These are phyloP conservation scores for Wallemia hederae DNA, from an alignment of 1,284 basidiomycete genomes.

Conservation along the genomic window DNA sequence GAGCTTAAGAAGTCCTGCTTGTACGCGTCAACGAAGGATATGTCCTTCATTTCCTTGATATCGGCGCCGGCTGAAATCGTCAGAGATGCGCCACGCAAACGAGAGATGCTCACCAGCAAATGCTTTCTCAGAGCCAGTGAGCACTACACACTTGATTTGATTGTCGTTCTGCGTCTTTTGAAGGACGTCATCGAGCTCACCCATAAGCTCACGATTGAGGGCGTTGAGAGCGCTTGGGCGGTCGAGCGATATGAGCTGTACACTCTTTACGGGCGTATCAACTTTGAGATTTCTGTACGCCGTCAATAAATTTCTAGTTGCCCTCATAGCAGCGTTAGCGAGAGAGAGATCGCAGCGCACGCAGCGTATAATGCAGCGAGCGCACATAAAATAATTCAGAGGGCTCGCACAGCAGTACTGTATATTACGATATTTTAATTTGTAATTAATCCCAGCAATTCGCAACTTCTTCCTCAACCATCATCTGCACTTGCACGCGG, in stretches of 20 bases:
- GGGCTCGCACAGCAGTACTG: too few species aligned
- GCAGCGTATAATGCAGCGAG: too few species aligned
- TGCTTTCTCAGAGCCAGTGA: constrained; percentile 76
- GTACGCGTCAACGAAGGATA: constrained; percentile 62
- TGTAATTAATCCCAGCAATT: neutral
- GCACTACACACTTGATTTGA: constrained; percentile 48
- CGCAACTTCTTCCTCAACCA: neutral
- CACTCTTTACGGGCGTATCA: constrained; percentile 38
- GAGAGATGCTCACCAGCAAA: constrained; percentile 40
- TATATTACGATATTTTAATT: neutral
- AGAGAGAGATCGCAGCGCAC: neutral
- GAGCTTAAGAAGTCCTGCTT: constrained; percentile 61
- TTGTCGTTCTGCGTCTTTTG: constrained; percentile 40
- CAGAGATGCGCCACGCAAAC: neutral
- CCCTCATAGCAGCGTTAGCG: neutral
- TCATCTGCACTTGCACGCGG: neutral
- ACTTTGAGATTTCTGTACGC: constrained; percentile 42
- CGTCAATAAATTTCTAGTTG: neutral
- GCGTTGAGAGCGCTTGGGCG: constrained; percentile 89
- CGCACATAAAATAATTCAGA: too few species aligned
- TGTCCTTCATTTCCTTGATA: constrained; percentile 34
- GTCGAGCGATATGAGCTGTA: constrained; percentile 74
- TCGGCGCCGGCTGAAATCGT: constrained; percentile 21
- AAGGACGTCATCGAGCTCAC: constrained; percentile 45
- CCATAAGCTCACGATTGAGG: constrained; percentile 46